Conservation (phyloP, 306 rosid species). For the Canavalia gladiata region DNA sequence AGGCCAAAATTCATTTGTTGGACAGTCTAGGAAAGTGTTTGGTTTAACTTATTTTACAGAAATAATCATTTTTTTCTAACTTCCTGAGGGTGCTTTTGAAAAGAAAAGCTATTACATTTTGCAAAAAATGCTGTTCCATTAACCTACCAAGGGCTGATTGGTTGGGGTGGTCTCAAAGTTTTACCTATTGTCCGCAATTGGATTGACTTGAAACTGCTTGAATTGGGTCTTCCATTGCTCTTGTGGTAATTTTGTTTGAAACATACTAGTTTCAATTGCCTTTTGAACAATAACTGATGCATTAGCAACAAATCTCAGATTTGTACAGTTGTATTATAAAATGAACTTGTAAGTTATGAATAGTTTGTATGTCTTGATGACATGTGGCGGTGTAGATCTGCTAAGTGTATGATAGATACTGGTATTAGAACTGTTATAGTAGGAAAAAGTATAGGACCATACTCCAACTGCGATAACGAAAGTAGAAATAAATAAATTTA, state of each 20-base stretch:
- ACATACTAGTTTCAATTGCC: background rate
- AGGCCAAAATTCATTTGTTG: background rate
- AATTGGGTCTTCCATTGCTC: too few species aligned
- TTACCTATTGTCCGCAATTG: background rate
- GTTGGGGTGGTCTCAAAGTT: background rate
- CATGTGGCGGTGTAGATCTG: background rate
- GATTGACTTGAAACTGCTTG: background rate
- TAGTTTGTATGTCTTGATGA: slow-evolving; percentile 1
- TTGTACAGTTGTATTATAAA: background rate
- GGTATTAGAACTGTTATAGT: background rate
- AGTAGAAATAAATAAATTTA: background rate
- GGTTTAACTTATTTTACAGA: background rate
- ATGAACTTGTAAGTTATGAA: background rate
- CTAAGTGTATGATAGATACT: slow-evolving; percentile 1
- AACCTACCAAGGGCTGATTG: background rate
- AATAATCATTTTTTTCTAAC: background rate
- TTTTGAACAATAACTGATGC: background rate
- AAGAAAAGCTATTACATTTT: background rate
- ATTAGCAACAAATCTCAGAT: background rate
- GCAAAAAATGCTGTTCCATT: background rate
- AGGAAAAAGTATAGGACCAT: background rate
- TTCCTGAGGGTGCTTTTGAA: background rate
- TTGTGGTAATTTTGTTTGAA: background rate
- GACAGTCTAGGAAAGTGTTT: too few species aligned
- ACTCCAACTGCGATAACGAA: background rate